A percentile compares a stretch with the other conserved stretches of the same genome.
Evolutionary conservation across 805 yeast genomes (phyloP).

Genomic region (Wickerhamiella sergipiensis): DNA sequence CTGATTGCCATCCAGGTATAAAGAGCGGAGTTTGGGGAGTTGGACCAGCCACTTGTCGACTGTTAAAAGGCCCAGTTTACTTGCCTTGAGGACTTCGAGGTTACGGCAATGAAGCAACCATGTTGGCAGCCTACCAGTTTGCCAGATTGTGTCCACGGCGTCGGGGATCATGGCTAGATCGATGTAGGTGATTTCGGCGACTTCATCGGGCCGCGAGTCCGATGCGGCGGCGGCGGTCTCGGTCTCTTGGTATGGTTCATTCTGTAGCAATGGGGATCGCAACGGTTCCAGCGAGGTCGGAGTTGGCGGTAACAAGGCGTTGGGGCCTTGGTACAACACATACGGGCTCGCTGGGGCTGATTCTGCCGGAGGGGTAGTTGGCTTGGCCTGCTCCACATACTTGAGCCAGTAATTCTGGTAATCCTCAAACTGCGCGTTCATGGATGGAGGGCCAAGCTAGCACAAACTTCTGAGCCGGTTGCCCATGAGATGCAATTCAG

Average conservation of each 20-base stretch:
- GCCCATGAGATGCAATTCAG: background rate
- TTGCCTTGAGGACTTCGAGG: conserved; percentile 16
- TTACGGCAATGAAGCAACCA: conserved; percentile 15
- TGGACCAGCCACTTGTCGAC: conserved; percentile 20
- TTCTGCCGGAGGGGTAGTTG: background rate
- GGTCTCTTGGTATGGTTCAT: background rate
- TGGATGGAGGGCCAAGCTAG: background rate
- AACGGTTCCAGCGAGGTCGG: background rate
- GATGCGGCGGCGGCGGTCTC: no score
- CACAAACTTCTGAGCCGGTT: background rate
- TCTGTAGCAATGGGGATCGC: background rate
- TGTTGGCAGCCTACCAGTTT: conserved; percentile 18
- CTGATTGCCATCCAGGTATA: conserved; percentile 16
- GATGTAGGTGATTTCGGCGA: conserved; percentile 9
- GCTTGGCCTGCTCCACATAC: background rate
- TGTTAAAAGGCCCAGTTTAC: conserved; percentile 14
- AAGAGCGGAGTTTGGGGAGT: conserved; percentile 13
- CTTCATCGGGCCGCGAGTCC: background rate
- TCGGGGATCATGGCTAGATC: conserved; percentile 13
- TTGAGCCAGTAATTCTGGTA: background rate
- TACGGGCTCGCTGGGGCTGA: background rate
- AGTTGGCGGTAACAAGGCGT: background rate
- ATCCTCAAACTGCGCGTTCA: background rate
- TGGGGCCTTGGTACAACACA: background rate
- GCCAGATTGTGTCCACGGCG: conserved; percentile 10